Evolutionary conservation across 2,329 filamentous ascomycete species (phyloP).

Genomic region (Chalara sp.): DNA sequence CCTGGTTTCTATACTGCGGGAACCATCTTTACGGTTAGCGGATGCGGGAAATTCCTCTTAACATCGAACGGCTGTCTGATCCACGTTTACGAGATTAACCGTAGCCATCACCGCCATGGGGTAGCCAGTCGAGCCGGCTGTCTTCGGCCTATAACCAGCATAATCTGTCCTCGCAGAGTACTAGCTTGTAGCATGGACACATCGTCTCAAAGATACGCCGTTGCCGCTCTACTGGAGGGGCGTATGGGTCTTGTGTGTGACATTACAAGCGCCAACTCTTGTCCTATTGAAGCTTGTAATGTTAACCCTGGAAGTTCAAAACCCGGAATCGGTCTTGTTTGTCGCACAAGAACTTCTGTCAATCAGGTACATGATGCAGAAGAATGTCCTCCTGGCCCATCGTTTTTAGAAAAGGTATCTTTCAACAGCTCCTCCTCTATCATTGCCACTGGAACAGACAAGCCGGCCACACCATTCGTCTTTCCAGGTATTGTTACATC

Average conservation of each 20-base stretch:
- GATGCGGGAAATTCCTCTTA: constrained; percentile 51
- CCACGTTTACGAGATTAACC: constrained; percentile 43
- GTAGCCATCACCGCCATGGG: constrained; percentile 5
- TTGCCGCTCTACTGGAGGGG: constrained; percentile 53
- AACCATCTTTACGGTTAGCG: constrained; percentile 37
- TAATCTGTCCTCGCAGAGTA: constrained; percentile 50
- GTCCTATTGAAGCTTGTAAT: too few relatives aligned
- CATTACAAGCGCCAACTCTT: constrained; percentile 25
- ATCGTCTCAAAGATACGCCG: constrained; percentile 43
- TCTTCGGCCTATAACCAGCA: constrained; percentile 40
- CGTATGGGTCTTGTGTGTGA: constrained; percentile 56
- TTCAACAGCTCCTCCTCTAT: constrained; percentile 17
- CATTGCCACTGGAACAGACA: constrained; percentile 1
- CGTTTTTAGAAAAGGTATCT: constrained; percentile 18
- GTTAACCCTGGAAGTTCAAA: too few relatives aligned
- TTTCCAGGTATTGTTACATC: constrained; percentile 19
- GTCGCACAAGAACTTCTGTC: not conserved
- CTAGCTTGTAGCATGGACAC: constrained; percentile 58
- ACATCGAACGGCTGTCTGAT: constrained; percentile 46
- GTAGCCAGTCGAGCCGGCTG: constrained; percentile 16
- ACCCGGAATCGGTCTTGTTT: too few relatives aligned
- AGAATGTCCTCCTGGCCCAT: constrained; percentile 3
- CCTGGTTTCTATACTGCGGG: constrained; percentile 15
- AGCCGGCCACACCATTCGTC: constrained; percentile 13
- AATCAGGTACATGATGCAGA: not conserved